Percentiles rank a stretch among this genome's conserved stretches.
Evolutionary conservation across 2,329 filamentous ascomycete species (phyloP).

Genomic region (Harringtonia aguacate): DNA sequence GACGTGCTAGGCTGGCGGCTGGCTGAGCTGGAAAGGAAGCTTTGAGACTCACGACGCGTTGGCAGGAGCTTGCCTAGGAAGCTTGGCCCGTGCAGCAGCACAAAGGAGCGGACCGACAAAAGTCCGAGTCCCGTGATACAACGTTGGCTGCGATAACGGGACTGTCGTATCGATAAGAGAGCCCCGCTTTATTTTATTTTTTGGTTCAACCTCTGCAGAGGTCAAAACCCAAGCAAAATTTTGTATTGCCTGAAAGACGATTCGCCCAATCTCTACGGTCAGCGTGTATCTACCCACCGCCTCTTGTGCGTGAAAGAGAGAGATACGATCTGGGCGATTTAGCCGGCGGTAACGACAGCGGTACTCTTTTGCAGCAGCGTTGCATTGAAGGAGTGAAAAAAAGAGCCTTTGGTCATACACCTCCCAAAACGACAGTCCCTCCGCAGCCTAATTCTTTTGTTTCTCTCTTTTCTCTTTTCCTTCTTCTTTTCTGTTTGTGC

Average conservation of each 20-base stretch:
- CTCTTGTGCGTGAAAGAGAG: not conserved
- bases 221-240: not conserved
- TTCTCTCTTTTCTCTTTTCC: not conserved
- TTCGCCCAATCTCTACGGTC: not conserved
- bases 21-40: constrained; percentile 14
- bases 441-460: too few relatives aligned
- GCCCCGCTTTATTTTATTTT: not conserved
- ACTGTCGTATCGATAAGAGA: constrained; percentile 2
- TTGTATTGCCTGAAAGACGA: not conserved
- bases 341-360: too few relatives aligned
- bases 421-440: too few relatives aligned
- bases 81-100: constrained; percentile 11
- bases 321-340: not conserved
- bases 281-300: too few relatives aligned
- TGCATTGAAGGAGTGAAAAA: too few relatives aligned
- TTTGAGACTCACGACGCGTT: constrained; percentile 22
- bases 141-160: not conserved
- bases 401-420: too few relatives aligned
- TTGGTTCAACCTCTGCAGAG: not conserved
- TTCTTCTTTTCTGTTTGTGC: too few relatives aligned
- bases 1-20: too few relatives aligned
- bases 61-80: constrained; percentile 22
- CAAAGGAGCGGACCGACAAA: not conserved
- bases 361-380: too few relatives aligned
- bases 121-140: constrained; percentile 3